Conservation (phyloP, 2,329 filamentous ascomycete genomes). For the Paraphoma sp. region DNA sequence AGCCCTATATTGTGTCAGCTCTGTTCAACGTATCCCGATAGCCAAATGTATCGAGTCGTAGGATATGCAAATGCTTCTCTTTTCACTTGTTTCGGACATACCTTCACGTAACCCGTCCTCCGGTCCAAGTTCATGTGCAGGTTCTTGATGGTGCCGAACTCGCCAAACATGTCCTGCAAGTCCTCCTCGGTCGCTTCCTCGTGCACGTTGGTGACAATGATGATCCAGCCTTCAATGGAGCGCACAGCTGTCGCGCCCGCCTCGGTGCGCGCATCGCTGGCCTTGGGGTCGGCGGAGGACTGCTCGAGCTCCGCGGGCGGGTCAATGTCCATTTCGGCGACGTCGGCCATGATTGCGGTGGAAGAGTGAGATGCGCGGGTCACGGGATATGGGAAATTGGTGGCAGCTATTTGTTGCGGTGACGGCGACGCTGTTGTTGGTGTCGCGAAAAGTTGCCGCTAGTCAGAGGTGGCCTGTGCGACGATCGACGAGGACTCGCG, state of each 20-base stretch:
- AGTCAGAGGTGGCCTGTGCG: not conserved
- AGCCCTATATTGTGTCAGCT: slow-evolving; percentile 64
- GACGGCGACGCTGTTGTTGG: not conserved
- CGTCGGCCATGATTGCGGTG: slow-evolving; percentile 50
- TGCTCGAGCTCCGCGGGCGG: slow-evolving; percentile 46
- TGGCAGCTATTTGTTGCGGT: not conserved
- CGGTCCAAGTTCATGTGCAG: slow-evolving; percentile 83
- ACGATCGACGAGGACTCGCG: not conserved
- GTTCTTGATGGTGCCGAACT: slow-evolving; percentile 88
- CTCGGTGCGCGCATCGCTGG: slow-evolving; percentile 73
- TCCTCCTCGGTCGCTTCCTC: slow-evolving; percentile 87
- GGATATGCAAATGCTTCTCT: no score
- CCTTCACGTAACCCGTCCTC: slow-evolving; percentile 86
- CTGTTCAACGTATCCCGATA: slow-evolving; percentile 78
- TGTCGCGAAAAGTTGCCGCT: slow-evolving; percentile 15
- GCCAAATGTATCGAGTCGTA: not conserved
- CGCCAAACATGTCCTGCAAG: slow-evolving; percentile 79
- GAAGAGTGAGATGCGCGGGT: slow-evolving; percentile 2
- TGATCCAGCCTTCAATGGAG: slow-evolving; percentile 89
- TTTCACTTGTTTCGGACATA: slow-evolving; percentile 40
- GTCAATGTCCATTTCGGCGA: slow-evolving; percentile 54
- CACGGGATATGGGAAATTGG: slow-evolving; percentile 3
- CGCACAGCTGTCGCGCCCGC: slow-evolving; percentile 80
- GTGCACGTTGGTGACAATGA: slow-evolving; percentile 85
- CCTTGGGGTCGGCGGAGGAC: slow-evolving; percentile 55